Evolutionary conservation across 768 basidiomycete genomes (phyloP), one percentile per base, ranked within the genome.

Genomic region (Solioccasus polychromus): DNA sequence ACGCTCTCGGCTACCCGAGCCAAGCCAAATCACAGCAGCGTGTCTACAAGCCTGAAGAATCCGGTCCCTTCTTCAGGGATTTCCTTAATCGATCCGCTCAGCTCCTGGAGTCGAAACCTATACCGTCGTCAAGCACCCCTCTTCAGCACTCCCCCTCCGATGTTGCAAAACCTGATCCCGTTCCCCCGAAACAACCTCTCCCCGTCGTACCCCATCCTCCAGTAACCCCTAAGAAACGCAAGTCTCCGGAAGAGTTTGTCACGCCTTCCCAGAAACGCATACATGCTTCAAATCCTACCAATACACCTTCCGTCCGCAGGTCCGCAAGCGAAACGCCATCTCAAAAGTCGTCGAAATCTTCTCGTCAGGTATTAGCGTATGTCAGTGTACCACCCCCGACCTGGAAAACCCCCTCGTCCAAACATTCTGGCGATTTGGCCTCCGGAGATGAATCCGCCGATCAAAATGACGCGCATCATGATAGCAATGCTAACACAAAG

Each of bases 181-280:
- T 48, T 5, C 47, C 61, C 6, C 45, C 25, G 19, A 51, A 59
- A 36, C 51, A 35, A 6, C 51, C 45, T 15, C 23, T 41, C 2
- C 32, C 35, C 4, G 31, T n/a, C 35, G 30, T 37, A 36, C 39
- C 45, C 7, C 50, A 47, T 18, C 42, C 63, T 59, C 44, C 63
- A 10, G 54, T 74, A 8, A 87, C 87, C 0, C 85, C 88, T 9
- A 76, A 75, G 39, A 92, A 92, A 59, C 77, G 88, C 40, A 91
- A 89, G 55, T 71, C 75, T 3, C 71, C 71, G 4, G 79, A 78
- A 20, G 70, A 79, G 32, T 68, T 85, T 5, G 70, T 76, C 29
- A 83, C 85, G 0, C 85, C 88, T 0, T 74, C 76, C 7, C 57
- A 74, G 35, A 89, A 90, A 64, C 84, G 88, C 42, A 48, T 72